Base-by-base conservation (phyloP, 495 filamentous ascomycete genomes). In the Astrothelium subdiscretum region DNA sequence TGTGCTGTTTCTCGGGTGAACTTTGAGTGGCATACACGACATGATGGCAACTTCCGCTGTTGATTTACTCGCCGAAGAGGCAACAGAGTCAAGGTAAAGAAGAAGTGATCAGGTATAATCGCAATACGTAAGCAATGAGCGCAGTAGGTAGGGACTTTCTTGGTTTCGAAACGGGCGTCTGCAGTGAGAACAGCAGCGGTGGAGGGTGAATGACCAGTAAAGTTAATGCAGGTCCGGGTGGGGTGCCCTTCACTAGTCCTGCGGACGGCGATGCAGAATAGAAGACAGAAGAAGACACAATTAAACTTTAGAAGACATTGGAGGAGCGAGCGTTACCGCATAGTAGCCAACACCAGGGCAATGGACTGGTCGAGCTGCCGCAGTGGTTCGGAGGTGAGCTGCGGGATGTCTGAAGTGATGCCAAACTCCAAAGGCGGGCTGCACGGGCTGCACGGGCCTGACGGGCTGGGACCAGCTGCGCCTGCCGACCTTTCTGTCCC, bases 331-430 rank as follows among this genome's bases (percentile, higher is more conserved):
- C 24, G 48, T 29, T n/a, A 20, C 22, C 24, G 48, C 22, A 54
- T 8, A 12, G 20, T 5, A 24, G 3, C 48, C n/a, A 54, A 54
- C 5, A n/a, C 20, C 20, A n/a, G 10, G n/a, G 13, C 43, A 48
- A 29, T 54, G 48, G 24, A 29, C 22, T 27, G 22, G 48, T 54
- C 48, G n/a, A 48, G n/a, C 10, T n/a, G 24, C 5, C 3, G 42
- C 18, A 27, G 48, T 54, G 26, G 48, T 54, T 29, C 22, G 48
- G 48, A 54, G 48, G 48, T 27, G n/a, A 26, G 48, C 48, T 27
- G 48, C 48, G 48, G 48, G 6, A 54, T 54, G 48, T 54, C 48
- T 54, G 48, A 15, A 54, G 48, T 54, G 48, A 54, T 54, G 48
- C 48, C 48, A 54, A 54, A 54, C 20, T 54, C n/a, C n/a, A n/a